Evolutionary conservation across 331 rosid species (phyloP).

Genomic region (Quercus tomentella): DNA sequence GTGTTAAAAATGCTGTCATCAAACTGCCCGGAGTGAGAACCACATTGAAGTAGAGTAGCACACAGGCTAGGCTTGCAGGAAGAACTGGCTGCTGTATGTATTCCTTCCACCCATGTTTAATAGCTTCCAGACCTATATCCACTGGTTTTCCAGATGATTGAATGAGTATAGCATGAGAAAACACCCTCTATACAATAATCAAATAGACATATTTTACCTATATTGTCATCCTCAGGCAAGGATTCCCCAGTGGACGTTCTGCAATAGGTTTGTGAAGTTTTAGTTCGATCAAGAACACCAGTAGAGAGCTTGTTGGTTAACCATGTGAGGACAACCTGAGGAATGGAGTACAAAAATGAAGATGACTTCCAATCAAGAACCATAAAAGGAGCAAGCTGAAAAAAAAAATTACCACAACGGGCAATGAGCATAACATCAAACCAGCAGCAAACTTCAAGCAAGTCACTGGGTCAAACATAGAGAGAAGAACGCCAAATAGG

Average conservation of each 20-base stretch:
- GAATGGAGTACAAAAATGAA: constrained; percentile 7
- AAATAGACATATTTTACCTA: constrained; percentile 41
- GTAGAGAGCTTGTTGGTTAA: constrained; percentile 84
- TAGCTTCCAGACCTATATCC: constrained; percentile 68
- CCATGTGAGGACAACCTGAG: constrained; percentile 66
- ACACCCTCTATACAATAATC: not conserved
- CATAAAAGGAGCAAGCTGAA: constrained; percentile 21
- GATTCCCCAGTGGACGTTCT: constrained; percentile 40
- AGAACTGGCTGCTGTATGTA: constrained; percentile 84
- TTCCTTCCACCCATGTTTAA: constrained; percentile 90
- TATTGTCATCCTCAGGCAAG: constrained; percentile 33
- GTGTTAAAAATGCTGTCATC: constrained; percentile 94
- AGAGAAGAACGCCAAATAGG: constrained; percentile 76
- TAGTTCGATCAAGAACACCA: constrained; percentile 93
- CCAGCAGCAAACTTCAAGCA: constrained; percentile 77
- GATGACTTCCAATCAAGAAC: constrained; percentile 8
- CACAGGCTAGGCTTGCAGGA: constrained; percentile 91
- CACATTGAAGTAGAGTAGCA: constrained; percentile 80
- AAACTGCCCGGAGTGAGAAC: constrained; percentile 95
- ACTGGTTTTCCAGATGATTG: constrained; percentile 42
- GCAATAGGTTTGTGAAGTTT: constrained; percentile 61
- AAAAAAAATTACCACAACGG: constrained; percentile 59
- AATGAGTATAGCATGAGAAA: constrained; percentile 6
- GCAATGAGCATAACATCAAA: constrained; percentile 75
- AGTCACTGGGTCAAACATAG: constrained; percentile 78